Conservation (phyloP, 2,329 filamentous ascomycete genomes). For the Penicillium psychrosexuale region DNA sequence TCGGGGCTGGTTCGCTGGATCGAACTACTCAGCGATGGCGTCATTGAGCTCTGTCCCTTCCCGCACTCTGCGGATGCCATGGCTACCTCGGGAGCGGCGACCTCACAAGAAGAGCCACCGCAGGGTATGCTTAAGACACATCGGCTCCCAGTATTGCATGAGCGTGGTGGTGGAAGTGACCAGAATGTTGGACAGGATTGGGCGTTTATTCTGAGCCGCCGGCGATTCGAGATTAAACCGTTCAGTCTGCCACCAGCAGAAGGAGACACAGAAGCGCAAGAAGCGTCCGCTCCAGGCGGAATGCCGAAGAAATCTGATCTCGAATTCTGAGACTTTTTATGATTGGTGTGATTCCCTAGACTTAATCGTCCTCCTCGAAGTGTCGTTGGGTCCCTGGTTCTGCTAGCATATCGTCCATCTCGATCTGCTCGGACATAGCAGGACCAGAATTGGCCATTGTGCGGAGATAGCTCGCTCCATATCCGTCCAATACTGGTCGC, state of each 20-base stretch:
- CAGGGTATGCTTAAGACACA: conserved; percentile 86
- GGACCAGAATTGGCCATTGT: conserved; percentile 54
- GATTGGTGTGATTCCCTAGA: background rate
- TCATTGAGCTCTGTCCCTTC: conserved; percentile 76
- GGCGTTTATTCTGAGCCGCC: conserved; percentile 82
- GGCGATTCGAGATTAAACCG: conserved; percentile 78
- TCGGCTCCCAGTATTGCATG: conserved; percentile 77
- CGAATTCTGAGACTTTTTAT: conserved; percentile 55
- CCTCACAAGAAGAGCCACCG: conserved; percentile 66
- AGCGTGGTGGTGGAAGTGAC: conserved; percentile 77
- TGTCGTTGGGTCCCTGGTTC: conserved; percentile 33
- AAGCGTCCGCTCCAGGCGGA: conserved; percentile 42
- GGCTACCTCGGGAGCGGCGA: conserved; percentile 53
- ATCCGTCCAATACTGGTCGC: conserved; percentile 47
- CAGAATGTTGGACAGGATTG: conserved; percentile 75
- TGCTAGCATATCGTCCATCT: conserved; percentile 59
- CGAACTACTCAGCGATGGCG: conserved; percentile 79
- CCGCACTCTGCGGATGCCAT: conserved; percentile 57
- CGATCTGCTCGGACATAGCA: conserved; percentile 60
- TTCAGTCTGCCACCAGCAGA: conserved; percentile 86
- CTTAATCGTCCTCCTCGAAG: conserved; percentile 34
- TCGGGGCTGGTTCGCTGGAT: conserved; percentile 80
- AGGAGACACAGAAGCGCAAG: conserved; percentile 65
- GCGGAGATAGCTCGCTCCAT: conserved; percentile 55
- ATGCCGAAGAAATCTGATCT: conserved; percentile 65